Evolutionary conservation across 352 stramenopile genomes (phyloP), one percentile per base, ranked within the genome.

Genomic region (Globisporangium splendens): DNA sequence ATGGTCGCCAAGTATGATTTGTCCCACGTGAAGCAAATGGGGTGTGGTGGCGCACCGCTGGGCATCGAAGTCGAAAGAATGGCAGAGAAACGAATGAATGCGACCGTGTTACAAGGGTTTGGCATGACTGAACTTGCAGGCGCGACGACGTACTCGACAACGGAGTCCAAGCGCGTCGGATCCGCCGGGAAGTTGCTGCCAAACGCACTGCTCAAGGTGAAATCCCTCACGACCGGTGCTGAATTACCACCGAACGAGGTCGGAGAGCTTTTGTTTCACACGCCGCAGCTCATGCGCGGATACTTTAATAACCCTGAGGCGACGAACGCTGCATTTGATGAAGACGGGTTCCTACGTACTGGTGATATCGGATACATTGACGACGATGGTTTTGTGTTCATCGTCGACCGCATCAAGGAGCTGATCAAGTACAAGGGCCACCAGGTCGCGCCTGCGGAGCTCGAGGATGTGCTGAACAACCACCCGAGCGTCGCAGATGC

Each of bases 401-500:
- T 98, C 28, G 86, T 91, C 0, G 95, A 98, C 67, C 72, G 95
- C n/a, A 66, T 86, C 18, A 98, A 98, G 76, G 93, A 98, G 66
- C 65, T 98, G 1, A 98, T 98, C 70, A 98, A 98, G 76, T 91
- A 96, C 61, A 96, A 97, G 58, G 93, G 91, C 13, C 94, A 95
- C 56, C 93, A 96, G 56, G 75, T 98, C 13, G 87, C 93, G 10
- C 95, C 93, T 14, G 93, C 93, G 0, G 92, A 98, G 65, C 69
- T 98, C 12, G 95, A 98, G 65, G 92, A 91, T 10, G 66, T 98
- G 12, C 50, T 98, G 0, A 79, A 97, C 22, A 85, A 72, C 8
- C 83, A 98, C 70, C 66, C 72, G 10, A 65, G 60, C 21, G 53
- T 88, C 7, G 13, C 63, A 0, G 75, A 88, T 33, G 73, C 66